A percentile compares a stretch with the other conserved stretches of the same genome.
Evolutionary conservation across 1,139 yeast species (phyloP).

Genomic region (Diutina catenulata): DNA sequence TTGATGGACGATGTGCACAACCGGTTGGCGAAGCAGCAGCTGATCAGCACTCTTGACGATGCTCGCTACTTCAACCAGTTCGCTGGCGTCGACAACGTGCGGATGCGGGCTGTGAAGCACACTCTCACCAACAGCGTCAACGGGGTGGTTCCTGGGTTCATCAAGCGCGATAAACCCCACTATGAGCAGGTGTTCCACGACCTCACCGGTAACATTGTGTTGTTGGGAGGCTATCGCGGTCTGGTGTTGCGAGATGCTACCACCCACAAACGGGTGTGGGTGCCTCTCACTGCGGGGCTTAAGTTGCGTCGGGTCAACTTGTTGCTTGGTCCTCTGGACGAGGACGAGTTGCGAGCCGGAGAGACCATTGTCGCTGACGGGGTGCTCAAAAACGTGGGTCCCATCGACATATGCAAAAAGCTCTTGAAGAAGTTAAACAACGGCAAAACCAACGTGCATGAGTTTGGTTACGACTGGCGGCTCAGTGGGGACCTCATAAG

Average conservation of each 20-base stretch:
- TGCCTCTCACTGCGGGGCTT: constrained; percentile 79
- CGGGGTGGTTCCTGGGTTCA: constrained; percentile 23
- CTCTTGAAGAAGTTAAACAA: constrained; percentile 46
- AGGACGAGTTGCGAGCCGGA: constrained; percentile 45
- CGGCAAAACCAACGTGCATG: constrained; percentile 42
- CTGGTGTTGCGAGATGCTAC: constrained; percentile 58
- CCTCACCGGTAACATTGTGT: constrained; percentile 63
- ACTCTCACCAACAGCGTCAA: constrained; percentile 42
- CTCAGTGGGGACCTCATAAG: constrained; percentile 48
- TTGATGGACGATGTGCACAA: background rate
- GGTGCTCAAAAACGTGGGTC: constrained; percentile 73
- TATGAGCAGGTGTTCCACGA: constrained; percentile 27
- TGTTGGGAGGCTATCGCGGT: constrained; percentile 86
- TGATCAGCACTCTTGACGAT: constrained; percentile 55
- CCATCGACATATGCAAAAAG: constrained; percentile 64
- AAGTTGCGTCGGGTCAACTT: constrained; percentile 60
- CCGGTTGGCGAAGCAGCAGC: constrained; percentile 23
- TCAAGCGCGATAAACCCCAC: constrained; percentile 14
- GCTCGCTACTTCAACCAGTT: constrained; percentile 42
- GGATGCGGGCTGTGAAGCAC: constrained; percentile 57
- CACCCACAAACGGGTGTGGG: constrained; percentile 66
- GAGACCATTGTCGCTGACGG: constrained; percentile 60
- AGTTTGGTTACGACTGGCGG: constrained; percentile 91
- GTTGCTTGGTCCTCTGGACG: constrained; percentile 56
- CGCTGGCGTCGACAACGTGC: constrained; percentile 52